phyloP scores from a whole-genome alignment of 257 asterid genomes.

The Plantago ovata region DNA sequence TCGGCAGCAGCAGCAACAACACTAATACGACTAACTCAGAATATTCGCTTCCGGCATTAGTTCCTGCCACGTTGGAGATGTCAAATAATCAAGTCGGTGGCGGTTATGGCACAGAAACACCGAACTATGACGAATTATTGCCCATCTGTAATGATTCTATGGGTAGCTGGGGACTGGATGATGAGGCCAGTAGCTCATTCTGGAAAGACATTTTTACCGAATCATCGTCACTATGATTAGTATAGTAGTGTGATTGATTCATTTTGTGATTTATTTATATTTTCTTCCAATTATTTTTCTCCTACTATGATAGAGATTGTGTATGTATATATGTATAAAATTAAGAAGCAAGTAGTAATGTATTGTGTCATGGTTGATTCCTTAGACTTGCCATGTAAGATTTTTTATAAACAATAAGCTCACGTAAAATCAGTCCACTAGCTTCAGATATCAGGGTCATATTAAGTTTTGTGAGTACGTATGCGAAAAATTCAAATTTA shows the following conservation, averaged over 20 bases:
- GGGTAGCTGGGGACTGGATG: slow-evolving; percentile 27
- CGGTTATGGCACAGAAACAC: background rate
- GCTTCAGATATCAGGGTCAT: no score
- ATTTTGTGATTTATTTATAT: no score
- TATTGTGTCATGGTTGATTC: background rate
- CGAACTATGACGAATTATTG: slow-evolving; percentile 3
- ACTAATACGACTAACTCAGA: slow-evolving; percentile 17
- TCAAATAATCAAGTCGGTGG: slow-evolving; percentile 17
- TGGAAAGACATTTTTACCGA: slow-evolving; percentile 40
- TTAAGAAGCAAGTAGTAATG: no score
- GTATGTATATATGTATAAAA: no score
- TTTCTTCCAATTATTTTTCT: no score
- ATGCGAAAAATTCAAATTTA: no score
- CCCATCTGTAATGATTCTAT: background rate
- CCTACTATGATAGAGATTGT: no score
- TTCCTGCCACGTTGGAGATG: slow-evolving; percentile 23
- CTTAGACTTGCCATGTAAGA: background rate
- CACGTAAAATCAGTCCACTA: no score
- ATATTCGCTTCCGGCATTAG: slow-evolving; percentile 39
- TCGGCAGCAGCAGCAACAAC: background rate
- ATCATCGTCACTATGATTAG: slow-evolving; percentile 5
- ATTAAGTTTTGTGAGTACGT: no score
- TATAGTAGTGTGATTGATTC: no score
- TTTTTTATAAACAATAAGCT: no score
- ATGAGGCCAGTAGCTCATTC: slow-evolving; percentile 35